phyloP scores from a whole-genome alignment of 202 grass and related monocot genomes.

The Saccharum hybrid region DNA sequence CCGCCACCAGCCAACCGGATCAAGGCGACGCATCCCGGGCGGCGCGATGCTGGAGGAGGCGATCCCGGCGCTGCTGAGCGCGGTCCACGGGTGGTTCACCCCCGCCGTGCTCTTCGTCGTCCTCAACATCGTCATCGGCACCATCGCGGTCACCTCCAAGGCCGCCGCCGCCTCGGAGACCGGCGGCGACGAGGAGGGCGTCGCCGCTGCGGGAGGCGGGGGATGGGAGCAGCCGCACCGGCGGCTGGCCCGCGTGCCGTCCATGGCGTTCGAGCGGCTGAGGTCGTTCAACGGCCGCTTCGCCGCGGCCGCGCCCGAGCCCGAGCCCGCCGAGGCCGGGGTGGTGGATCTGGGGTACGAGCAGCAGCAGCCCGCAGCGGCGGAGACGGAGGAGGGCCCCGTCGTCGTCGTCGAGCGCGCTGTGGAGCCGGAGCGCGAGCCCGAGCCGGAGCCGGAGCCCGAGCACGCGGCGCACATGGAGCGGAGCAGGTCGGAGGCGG shows the following conservation, averaged over 20 bases:
- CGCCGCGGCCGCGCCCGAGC: not conserved
- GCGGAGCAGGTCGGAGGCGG: conserved; percentile 63
- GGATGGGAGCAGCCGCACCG: not conserved
- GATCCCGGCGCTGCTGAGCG: conserved; percentile 64
- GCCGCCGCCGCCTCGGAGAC: not conserved
- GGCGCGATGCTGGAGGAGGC: conserved; percentile 58
- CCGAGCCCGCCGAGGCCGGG: not conserved
- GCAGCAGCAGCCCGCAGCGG: not conserved
- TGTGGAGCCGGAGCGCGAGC: not conserved
- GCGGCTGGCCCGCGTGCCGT: conserved; percentile 54
- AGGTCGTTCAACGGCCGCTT: conserved; percentile 65
- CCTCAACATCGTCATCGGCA: conserved; percentile 84
- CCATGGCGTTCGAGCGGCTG: conserved; percentile 70
- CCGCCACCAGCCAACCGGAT: not conserved
- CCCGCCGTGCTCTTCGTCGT: conserved; percentile 76
- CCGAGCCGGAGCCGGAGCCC: not conserved
- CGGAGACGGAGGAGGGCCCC: not conserved
- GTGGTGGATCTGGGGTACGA: conserved; percentile 22
- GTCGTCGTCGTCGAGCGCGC: not conserved
- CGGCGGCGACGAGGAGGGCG: not conserved
- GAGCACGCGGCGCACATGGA: conserved; percentile 36
- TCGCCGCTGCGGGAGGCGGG: not conserved
- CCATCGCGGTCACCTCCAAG: conserved; percentile 83
- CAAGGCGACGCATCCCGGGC: not conserved
- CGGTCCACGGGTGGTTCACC: conserved; percentile 73